Conservation (phyloP, 805 yeast species). For the Candida sithepensis region DNA sequence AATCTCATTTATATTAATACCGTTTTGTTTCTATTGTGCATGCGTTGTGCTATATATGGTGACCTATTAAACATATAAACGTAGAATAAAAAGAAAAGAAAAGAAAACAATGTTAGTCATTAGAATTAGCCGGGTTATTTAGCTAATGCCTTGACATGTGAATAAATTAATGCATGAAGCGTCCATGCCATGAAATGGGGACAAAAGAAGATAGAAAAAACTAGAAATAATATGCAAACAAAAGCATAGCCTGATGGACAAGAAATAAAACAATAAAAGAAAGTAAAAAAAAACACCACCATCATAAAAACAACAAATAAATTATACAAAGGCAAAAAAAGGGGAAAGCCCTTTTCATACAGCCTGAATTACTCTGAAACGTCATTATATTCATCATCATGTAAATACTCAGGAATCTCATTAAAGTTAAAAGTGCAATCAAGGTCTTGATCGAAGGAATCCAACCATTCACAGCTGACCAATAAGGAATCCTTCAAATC, state of each 20-base stretch:
- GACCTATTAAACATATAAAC: background rate
- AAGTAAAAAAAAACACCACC: background rate
- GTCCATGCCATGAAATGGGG: background rate
- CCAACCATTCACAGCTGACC: constrained; percentile 32
- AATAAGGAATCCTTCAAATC: constrained; percentile 13
- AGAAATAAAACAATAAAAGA: background rate
- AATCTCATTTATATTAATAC: background rate
- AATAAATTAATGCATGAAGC: background rate
- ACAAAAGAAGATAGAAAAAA: background rate
- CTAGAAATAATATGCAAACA: background rate
- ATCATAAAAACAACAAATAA: background rate
- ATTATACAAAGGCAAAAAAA: background rate
- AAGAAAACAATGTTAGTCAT: no score
- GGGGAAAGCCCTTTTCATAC: no score
- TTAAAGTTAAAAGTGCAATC: constrained; percentile 24
- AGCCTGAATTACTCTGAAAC: constrained; percentile 27
- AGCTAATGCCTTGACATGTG: background rate
- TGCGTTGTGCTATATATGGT: background rate
- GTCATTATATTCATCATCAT: constrained; percentile 22
- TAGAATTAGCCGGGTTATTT: background rate
- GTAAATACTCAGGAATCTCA: constrained; percentile 19
- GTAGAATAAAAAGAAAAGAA: background rate
- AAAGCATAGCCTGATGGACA: background rate
- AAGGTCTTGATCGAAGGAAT: constrained; percentile 26
- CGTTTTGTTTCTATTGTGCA: background rate